Evolutionary conservation across 2,329 filamentous ascomycete genomes (phyloP).

Genomic region (Boeremia exigua): DNA sequence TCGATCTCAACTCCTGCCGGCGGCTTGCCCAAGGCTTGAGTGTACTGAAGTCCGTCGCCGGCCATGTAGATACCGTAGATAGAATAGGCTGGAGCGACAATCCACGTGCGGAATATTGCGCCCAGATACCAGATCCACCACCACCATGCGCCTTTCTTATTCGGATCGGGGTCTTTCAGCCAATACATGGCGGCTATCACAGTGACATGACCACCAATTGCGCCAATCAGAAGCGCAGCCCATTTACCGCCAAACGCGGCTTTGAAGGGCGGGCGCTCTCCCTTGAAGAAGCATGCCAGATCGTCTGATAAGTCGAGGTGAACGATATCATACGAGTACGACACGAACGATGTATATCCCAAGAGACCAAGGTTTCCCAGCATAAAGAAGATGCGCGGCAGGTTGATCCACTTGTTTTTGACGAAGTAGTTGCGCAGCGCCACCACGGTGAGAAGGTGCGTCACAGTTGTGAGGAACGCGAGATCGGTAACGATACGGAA

Average conservation of each 20-base stretch:
- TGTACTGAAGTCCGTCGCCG: slow-evolving; percentile 25
- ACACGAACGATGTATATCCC: slow-evolving; percentile 40
- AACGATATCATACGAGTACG: slow-evolving; percentile 37
- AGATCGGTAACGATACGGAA: slow-evolving; percentile 39
- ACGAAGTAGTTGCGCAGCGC: slow-evolving; percentile 41
- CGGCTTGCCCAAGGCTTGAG: slow-evolving; percentile 35
- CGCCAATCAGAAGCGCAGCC: slow-evolving; percentile 36
- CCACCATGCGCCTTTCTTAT: slow-evolving; percentile 23
- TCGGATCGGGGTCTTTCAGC: slow-evolving; percentile 17
- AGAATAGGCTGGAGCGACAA: slow-evolving; percentile 39
- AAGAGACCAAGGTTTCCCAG: slow-evolving; percentile 35
- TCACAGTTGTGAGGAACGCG: slow-evolving; percentile 40
- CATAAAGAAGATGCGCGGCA: slow-evolving; percentile 44
- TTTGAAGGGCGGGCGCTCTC: slow-evolving; percentile 25
- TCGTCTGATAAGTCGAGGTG: slow-evolving; percentile 25
- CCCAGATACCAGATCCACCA: slow-evolving; percentile 32
- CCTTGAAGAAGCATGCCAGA: slow-evolving; percentile 38
- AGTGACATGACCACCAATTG: slow-evolving; percentile 37
- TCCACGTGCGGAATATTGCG: slow-evolving; percentile 35
- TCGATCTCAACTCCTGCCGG: slow-evolving; percentile 22
- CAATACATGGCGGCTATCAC: slow-evolving; percentile 43
- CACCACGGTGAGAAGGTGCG: slow-evolving; percentile 38
- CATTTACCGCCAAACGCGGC: slow-evolving; percentile 37
- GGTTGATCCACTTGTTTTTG: slow-evolving; percentile 39
- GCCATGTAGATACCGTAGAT: slow-evolving; percentile 41